A percentile compares a stretch with the other conserved stretches of the same genome.
These are phyloP conservation scores for Boletus rubropictus DNA, from an alignment of 768 basidiomycete genomes.

Conservation along the genomic window DNA sequence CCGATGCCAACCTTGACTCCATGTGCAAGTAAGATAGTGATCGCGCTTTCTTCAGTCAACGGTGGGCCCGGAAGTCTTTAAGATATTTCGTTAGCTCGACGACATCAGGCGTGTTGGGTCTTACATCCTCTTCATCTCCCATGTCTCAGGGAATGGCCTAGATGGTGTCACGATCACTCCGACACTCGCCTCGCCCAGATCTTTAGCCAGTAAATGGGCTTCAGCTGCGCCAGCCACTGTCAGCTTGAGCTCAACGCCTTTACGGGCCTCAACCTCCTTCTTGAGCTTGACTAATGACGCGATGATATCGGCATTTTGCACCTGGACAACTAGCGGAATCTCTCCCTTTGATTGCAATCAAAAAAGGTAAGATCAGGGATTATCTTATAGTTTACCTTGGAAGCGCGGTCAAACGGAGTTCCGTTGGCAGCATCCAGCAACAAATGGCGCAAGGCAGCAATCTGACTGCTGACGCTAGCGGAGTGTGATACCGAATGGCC, in stretches of 20 bases:
- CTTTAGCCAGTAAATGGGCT: slow-evolving; percentile 65
- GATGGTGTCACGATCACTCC: slow-evolving; percentile 67
- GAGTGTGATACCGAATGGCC: slow-evolving; percentile 35
- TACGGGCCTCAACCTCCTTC: slow-evolving; percentile 49
- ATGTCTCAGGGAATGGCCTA: slow-evolving; percentile 64
- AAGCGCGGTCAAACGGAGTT: slow-evolving; percentile 38
- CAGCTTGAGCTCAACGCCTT: slow-evolving; percentile 41
- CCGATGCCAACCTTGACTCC: slow-evolving; percentile 73
- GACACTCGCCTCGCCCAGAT: slow-evolving; percentile 60
- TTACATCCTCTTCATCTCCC: slow-evolving; percentile 50
- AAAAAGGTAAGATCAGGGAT: not conserved
- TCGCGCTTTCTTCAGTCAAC: slow-evolving; percentile 41
- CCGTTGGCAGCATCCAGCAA: slow-evolving; percentile 36
- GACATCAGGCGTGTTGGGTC: not conserved
- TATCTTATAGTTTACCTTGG: slow-evolving; percentile 32
- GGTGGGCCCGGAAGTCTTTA: slow-evolving; percentile 29
- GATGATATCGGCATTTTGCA: slow-evolving; percentile 76
- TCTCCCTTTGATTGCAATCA: slow-evolving; percentile 41
- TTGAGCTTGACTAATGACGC: slow-evolving; percentile 70
- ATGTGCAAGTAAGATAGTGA: slow-evolving; percentile 56
- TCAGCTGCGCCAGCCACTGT: slow-evolving; percentile 66
- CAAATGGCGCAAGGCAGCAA: slow-evolving; percentile 64
- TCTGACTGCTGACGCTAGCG: slow-evolving; percentile 72
- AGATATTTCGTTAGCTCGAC: slow-evolving; percentile 6
- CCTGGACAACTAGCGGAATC: slow-evolving; percentile 71